phyloP scores from a whole-genome alignment of 257 asterid genomes.

The Coffea canephora region DNA sequence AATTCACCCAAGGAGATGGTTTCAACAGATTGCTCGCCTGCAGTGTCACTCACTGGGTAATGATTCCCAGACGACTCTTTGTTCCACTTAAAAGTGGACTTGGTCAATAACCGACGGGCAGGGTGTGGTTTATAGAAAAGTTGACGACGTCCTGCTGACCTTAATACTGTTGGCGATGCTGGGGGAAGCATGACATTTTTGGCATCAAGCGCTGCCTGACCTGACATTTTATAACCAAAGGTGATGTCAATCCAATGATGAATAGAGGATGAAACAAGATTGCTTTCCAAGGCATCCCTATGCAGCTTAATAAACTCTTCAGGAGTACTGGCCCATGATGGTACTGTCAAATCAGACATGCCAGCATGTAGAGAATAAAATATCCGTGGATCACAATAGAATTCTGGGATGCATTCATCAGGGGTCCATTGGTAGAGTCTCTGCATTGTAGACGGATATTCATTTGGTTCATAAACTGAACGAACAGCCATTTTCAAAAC shows the following conservation, averaged over 20 bases:
- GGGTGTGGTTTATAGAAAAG: constrained; percentile 89
- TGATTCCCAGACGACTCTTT: constrained; percentile 19
- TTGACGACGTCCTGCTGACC: constrained; percentile 87
- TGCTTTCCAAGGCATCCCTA: constrained; percentile 77
- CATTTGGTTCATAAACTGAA: constrained; percentile 98
- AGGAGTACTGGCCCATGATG: constrained; percentile 86
- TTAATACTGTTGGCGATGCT: constrained; percentile 49
- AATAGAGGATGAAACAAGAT: constrained; percentile 62
- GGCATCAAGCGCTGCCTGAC: constrained; percentile 84
- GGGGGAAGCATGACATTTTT: constrained; percentile 91
- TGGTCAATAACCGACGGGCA: constrained; percentile 46
- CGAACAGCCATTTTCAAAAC: constrained; percentile 83
- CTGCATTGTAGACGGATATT: constrained; percentile 96
- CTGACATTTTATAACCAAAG: constrained; percentile 93
- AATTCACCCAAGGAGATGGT: constrained; percentile 44
- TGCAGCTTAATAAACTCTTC: constrained; percentile 86
- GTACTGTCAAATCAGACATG: constrained; percentile 92
- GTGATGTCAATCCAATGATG: constrained; percentile 96
- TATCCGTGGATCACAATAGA: constrained; percentile 80
- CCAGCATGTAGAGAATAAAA: constrained; percentile 81
- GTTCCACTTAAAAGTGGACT: constrained; percentile 24
- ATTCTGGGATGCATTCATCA: constrained; percentile 97
- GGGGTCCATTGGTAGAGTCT: constrained; percentile 98
- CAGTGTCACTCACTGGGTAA: constrained; percentile 21
- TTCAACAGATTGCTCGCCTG: constrained; percentile 30